phyloP scores from a whole-genome alignment of 257 asterid species.

The Anisodus tanguticus region DNA sequence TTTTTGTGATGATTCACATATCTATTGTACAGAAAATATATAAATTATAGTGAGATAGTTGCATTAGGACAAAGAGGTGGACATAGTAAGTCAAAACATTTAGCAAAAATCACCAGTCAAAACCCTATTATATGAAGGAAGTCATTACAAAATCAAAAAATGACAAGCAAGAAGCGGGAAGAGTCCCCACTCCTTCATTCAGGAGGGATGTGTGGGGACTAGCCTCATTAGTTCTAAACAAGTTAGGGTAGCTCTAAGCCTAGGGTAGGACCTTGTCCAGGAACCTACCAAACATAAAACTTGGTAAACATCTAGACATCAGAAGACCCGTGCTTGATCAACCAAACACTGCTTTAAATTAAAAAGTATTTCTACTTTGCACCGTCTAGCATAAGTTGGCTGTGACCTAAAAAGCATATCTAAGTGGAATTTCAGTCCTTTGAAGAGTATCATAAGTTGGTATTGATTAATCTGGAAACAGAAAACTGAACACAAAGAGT shows the following conservation, averaged over 20 bases:
- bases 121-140: background rate
- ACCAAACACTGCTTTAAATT: background rate
- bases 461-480: background rate
- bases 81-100: background rate
- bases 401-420: slow-evolving; percentile 19
- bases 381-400: slow-evolving; percentile 2
- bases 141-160: slow-evolving; percentile 2
- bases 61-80: slow-evolving; percentile 13
- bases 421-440: background rate
- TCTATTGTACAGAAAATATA: slow-evolving; percentile 2
- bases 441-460: background rate
- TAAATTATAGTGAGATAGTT: background rate
- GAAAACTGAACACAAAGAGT: slow-evolving; percentile 37
- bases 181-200: background rate
- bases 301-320: background rate
- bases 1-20: slow-evolving; percentile 34
- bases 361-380: background rate
- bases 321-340: background rate
- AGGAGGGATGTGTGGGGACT: background rate
- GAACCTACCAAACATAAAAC: slow-evolving; percentile 2
- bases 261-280: background rate
- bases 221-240: slow-evolving; percentile 22
- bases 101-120: background rate
- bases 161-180: background rate
- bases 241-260: background rate